Evolutionary conservation across 345 rosid species (phyloP).

Genomic region (Psidium guajava): DNA sequence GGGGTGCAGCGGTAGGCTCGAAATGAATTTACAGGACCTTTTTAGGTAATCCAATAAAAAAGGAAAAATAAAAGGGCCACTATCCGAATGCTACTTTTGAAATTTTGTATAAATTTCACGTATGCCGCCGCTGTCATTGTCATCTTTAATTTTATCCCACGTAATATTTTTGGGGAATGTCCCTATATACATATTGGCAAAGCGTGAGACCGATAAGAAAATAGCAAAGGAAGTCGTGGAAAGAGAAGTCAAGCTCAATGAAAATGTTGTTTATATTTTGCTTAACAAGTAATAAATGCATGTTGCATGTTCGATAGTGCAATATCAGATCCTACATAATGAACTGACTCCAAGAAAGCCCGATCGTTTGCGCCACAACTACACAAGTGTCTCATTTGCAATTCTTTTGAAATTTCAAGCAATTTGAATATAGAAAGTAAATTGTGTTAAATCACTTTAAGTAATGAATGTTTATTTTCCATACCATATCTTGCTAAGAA

Average conservation of each 20-base stretch:
- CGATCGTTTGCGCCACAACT: fast-evolving
- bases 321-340: background rate
- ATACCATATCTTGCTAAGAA: fast-evolving
- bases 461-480: background rate
- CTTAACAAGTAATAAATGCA: no score
- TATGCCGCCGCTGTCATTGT: no score
- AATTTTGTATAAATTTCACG: no score
- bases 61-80: background rate
- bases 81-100: background rate
- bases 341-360: background rate
- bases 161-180: no score
- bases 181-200: no score
- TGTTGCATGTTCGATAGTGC: background rate
- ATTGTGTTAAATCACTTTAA: fast-evolving
- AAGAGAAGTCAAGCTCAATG: no score
- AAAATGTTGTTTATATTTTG: no score
- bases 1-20: background rate
- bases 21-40: background rate
- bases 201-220: no score
- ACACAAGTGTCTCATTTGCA: background rate
- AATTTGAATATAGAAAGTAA: no score
- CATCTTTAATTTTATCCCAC: no score
- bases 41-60: background rate
- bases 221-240: no score
- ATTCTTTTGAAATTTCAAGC: background rate